phyloP scores from a whole-genome alignment of 768 basidiomycete genomes.

The Termitomyces sp. region DNA sequence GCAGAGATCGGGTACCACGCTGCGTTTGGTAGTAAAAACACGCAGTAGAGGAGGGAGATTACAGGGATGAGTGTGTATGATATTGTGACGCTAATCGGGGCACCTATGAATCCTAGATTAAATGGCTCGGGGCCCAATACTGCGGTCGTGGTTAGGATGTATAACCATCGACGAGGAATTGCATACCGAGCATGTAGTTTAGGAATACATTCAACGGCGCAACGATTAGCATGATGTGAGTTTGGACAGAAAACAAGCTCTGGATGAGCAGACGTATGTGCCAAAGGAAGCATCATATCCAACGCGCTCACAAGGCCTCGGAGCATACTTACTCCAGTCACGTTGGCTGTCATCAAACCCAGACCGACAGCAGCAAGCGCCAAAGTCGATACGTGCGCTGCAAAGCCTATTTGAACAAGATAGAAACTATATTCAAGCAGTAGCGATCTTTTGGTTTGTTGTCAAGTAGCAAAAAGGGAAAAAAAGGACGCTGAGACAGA shows the following conservation, averaged over 20 bases:
- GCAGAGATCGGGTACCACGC: conserved; percentile 73
- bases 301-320: conserved; percentile 78
- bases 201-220: conserved; percentile 81
- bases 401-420: conserved; percentile 74
- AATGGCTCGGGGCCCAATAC: conserved; percentile 80
- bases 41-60: conserved; percentile 55
- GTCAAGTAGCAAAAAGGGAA: too few relatives aligned
- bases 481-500: not conserved
- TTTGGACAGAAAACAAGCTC: conserved; percentile 36
- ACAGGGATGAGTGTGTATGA: conserved; percentile 75
- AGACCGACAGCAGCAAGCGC: conserved; percentile 81
- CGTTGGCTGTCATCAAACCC: conserved; percentile 65
- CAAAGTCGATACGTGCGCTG: conserved; percentile 85
- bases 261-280: conserved; percentile 88
- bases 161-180: not conserved
- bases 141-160: conserved; percentile 6
- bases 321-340: conserved; percentile 71
- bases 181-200: conserved; percentile 72
- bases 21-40: conserved; percentile 51
- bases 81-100: conserved; percentile 82
- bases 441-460: not conserved
- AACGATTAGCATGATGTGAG: conserved; percentile 34
- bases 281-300: conserved; percentile 91
- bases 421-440: conserved; percentile 77
- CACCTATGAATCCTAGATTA: conserved; percentile 85